phyloP scores from a whole-genome alignment of 352 stramenopile genomes.

The Phytophthora constricta region DNA sequence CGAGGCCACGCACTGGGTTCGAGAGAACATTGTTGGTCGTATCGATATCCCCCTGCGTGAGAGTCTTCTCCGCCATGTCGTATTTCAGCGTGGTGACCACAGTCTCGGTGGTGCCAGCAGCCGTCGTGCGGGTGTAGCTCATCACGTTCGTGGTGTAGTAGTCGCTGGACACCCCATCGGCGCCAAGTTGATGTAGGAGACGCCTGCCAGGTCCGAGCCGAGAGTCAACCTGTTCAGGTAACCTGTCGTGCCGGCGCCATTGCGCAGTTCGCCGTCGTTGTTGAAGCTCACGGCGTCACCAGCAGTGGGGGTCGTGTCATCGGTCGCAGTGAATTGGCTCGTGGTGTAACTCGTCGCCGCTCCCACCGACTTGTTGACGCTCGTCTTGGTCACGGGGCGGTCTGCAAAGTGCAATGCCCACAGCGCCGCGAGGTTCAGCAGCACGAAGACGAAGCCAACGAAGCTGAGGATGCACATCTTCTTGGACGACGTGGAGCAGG shows the following conservation, averaged over 20 bases:
- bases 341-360: conserved; percentile 53
- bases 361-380: conserved; percentile 12
- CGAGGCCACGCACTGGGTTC: conserved; percentile 53
- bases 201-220: background rate
- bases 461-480: conserved; percentile 32
- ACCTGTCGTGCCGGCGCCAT: conserved; percentile 68
- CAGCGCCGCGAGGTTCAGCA: conserved; percentile 65
- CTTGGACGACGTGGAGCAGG: conserved; percentile 11
- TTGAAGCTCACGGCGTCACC: conserved; percentile 54
- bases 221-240: conserved; percentile 59
- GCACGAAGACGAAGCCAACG: conserved; percentile 59
- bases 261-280: conserved; percentile 43
- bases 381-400: conserved; percentile 28
- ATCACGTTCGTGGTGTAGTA: conserved; percentile 59
- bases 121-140: conserved; percentile 45
- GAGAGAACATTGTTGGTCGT: conserved; percentile 35
- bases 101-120: conserved; percentile 32
- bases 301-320: conserved; percentile 15
- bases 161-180: conserved; percentile 43
- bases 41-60: conserved; percentile 27
- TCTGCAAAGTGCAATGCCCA: conserved; percentile 75
- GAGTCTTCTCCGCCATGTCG: conserved; percentile 34
- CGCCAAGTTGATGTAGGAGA: conserved; percentile 61
- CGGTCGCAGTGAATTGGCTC: conserved; percentile 32
- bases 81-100: conserved; percentile 60